Percentiles rank a stretch among this genome's conserved stretches.
Conservation (phyloP, 2,329 filamentous ascomycete genomes). For the Paecilomyces variotii region DNA sequence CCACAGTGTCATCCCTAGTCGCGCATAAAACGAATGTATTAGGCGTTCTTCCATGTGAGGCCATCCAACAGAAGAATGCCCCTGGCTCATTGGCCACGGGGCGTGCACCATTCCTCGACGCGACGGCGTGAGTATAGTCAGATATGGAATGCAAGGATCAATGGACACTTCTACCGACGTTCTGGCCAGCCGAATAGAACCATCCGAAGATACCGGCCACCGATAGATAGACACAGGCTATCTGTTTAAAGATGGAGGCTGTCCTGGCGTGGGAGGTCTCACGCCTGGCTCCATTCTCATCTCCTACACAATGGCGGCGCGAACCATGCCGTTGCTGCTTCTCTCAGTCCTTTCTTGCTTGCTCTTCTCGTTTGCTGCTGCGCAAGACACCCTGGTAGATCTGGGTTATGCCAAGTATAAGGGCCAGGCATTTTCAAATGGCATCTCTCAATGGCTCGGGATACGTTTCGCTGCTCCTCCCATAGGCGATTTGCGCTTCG, state of each 20-base stretch:
- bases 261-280: background rate
- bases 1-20: background rate
- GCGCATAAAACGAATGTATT: background rate
- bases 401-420: constrained; percentile 60
- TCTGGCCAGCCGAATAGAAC: background rate
- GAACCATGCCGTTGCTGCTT: constrained; percentile 8
- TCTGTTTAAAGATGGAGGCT: background rate
- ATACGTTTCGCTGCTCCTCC: constrained; percentile 68
- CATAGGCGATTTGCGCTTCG: constrained; percentile 57
- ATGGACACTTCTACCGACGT: background rate
- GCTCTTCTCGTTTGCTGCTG: constrained; percentile 13
- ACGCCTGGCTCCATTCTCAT: background rate
- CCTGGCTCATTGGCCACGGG: background rate
- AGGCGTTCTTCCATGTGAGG: background rate
- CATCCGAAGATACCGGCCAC: background rate
- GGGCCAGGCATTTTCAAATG: constrained; percentile 48
- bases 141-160: background rate
- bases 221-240: background rate
- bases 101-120: background rate
- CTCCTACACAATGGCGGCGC: background rate
- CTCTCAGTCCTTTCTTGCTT: background rate
- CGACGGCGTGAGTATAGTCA: background rate
- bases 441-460: constrained; percentile 64
- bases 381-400: constrained; percentile 42
- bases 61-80: background rate